Base-by-base conservation (phyloP, 345 rosid genomes). In the Microthlaspi erraticum region DNA sequence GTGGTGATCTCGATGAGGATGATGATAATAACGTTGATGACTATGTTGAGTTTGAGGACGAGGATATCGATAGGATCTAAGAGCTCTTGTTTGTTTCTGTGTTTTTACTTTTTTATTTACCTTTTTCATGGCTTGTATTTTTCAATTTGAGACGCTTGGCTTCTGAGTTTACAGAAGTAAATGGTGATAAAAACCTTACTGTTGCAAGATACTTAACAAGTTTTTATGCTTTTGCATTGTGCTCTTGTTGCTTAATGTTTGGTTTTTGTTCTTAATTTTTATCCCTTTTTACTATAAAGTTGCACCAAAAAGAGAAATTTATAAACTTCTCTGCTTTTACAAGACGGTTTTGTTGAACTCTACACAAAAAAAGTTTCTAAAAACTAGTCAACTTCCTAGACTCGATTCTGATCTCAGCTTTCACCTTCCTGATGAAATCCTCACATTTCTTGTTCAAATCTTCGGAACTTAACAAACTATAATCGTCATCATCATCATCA, bases 41-140 rank as follows among this genome's bases (percentile, higher is more conserved):
- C 72, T 84, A 80, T 67, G 73, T 89, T 43, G 92, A 85, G 81
- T 89, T 89, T 38, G 90, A 87, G 69, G 96, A 87, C 19, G 96
- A 87, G 55, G 96, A 89, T 75, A 87, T 87, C 5, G 90, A 89
- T 77, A 89, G 84, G 81, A 85, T 89, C 76, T 84, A 80, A 73
- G 74, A 12, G 18, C 5, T 18, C 2, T 60, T 68, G 39, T n/a
- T n/a, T n/a, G n/a, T 29, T 33, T 26, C 29, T 26, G 29, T 70
- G 36, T 16, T 37, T 52, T n/a, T n/a, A n/a, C n/a, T n/a, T n/a
- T n/a, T 20, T 20, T 39, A 7, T 34, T 34, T 49, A 31, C 39
- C 4, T 45, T 14, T 26, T 7, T 33, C 17, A 20, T 2, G 38
- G 62, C 67, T 66, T 74, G 66, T 75, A 66, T 53, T 68, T 50